These are phyloP conservation scores for Nephelium lappaceum DNA, from an alignment of 345 rosid species.

Conservation along the genomic window DNA sequence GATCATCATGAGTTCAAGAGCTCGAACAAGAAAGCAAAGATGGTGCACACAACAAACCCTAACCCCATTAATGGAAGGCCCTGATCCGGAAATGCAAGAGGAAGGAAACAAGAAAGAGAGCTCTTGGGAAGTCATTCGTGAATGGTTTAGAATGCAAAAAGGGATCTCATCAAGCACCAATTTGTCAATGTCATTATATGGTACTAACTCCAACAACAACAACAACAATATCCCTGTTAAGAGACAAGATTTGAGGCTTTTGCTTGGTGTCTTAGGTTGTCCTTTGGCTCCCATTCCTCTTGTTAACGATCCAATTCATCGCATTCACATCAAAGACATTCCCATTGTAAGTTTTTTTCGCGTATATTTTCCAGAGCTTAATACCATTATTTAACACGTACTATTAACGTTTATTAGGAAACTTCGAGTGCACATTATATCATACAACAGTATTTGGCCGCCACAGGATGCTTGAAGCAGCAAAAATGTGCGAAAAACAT, in stretches of 20 bases:
- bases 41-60: conserved; percentile 74
- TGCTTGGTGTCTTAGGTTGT: conserved; percentile 88
- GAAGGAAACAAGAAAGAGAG: conserved; percentile 71
- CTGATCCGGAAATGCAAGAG: conserved; percentile 87
- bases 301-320: conserved; percentile 33
- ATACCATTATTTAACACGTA: too few species aligned
- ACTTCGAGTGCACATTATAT: conserved; percentile 81
- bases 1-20: conserved; percentile 40
- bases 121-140: conserved; percentile 87
- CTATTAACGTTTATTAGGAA: conserved; percentile 37
- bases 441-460: conserved; percentile 90
- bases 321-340: conserved; percentile 52
- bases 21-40: conserved; percentile 52
- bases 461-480: conserved; percentile 73
- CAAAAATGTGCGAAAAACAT: conserved; percentile 64
- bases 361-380: background rate
- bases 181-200: conserved; percentile 36
- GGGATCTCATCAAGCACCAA: conserved; percentile 36
- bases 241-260: conserved; percentile 72
- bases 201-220: conserved; percentile 2
- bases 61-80: conserved; percentile 94
- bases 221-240: conserved; percentile 42
- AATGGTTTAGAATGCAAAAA: conserved; percentile 90
- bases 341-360: conserved; percentile 61
- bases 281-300: conserved; percentile 92